These are phyloP conservation scores for Moesziomyces globuligerus DNA, from an alignment of 1,284 basidiomycete genomes.

Conservation along the genomic window DNA sequence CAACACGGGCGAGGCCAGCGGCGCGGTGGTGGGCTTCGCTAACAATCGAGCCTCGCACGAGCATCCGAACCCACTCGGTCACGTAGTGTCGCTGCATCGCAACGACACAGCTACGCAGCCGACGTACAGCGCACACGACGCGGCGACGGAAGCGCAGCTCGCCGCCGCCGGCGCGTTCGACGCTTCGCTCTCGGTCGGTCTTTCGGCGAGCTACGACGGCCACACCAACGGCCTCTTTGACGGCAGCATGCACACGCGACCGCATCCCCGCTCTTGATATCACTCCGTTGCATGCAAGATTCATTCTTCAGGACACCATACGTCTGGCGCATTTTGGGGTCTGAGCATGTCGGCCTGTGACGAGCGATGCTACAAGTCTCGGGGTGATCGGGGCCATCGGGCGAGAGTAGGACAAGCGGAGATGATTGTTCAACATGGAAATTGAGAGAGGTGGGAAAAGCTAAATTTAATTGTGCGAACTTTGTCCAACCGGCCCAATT, in stretches of 20 bases:
- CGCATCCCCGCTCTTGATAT: too few relatives aligned
- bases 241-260: background rate
- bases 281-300: too few relatives aligned
- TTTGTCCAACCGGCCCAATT: background rate
- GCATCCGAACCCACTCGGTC: too few relatives aligned
- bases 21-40: background rate
- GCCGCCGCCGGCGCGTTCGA: conserved; percentile 8
- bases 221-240: background rate
- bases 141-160: background rate
- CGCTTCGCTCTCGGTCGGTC: conserved; percentile 16
- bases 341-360: too few relatives aligned
- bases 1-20: background rate
- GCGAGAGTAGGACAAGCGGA: background rate
- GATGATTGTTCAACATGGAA: background rate
- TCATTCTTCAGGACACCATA: too few relatives aligned
- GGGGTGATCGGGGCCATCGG: background rate
- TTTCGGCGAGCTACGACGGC: conserved; percentile 8
- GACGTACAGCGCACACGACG: conserved; percentile 1
- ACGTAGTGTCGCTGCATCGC: background rate
- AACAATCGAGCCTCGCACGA: background rate
- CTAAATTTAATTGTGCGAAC: too few relatives aligned
- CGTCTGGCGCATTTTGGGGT: too few relatives aligned
- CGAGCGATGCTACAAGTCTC: too few relatives aligned
- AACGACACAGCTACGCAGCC: conserved; percentile 14
- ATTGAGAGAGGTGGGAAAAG: too few relatives aligned